Base-by-base conservation (phyloP, 306 rosid species). In the Trichosanthes truncata region DNA sequence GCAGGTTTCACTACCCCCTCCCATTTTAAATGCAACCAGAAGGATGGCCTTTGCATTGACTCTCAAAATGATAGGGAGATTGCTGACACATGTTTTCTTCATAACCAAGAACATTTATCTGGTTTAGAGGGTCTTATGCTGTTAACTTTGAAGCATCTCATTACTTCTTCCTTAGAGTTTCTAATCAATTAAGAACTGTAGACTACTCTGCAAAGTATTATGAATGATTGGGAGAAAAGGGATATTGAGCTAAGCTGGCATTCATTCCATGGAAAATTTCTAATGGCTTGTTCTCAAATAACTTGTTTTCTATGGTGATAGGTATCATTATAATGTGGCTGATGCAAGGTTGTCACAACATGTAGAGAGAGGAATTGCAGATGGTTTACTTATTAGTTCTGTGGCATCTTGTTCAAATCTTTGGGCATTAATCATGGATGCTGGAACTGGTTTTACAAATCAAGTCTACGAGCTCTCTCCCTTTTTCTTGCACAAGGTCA, bases 371-470 rank as follows among this genome's bases (percentile, higher is more conserved):
- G 98, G 98, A 60, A 83, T 90, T 89, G 92, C 96, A 68, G 98
- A 94, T 84, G 97, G 97, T 60, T 90, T 94, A 81, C 96, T 88
- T 69, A 94, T 94, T 68, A 92, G 94, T 79, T 94, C 97, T 56
- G 98, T 94, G 78, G 83, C 97, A 31, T 94, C 97, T 51, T 92
- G 97, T 82, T 87, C 97, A 80, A 91, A 89, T 89, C 94, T 92
- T 33, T 94, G 98, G 98, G 97, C 98, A 41, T 96, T 94, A 73
- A 94, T 94, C 77, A 94, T 94, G 98, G 98, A 94, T 77, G 97
- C 97, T 55, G 97, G 97, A 83, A 94, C 98, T 76, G 93, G 93
- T 82, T 94, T 90, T 84, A 78, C 94, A 1, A 77, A 18, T 83
- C 98, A 94, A 91, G 93, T 92, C 79, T 89, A 89, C 82, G 94